Conservation (phyloP, 495 filamentous ascomycete species). For the Penicillium taxi region DNA sequence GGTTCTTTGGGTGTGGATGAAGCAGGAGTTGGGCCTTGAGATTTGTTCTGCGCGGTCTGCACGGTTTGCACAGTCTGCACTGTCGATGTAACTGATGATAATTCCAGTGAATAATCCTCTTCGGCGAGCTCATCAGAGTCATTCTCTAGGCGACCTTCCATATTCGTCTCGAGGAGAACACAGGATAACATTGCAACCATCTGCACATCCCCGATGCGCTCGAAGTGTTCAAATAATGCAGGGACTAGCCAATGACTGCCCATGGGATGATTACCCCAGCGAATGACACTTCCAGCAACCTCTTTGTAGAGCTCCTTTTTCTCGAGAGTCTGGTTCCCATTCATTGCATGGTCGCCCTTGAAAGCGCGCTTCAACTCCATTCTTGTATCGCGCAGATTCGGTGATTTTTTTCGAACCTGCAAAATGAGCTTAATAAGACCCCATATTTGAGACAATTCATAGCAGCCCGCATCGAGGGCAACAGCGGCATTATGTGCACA, state of each 20-base stretch:
- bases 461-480: constrained; percentile 62
- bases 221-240: constrained; percentile 63
- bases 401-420: constrained; percentile 57
- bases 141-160: constrained; percentile 15
- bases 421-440: constrained; percentile 69
- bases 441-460: constrained; percentile 79
- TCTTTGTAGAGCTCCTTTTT: constrained; percentile 13
- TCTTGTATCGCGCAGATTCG: constrained; percentile 41
- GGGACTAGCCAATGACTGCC: constrained; percentile 64
- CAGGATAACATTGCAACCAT: constrained; percentile 95
- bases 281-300: constrained; percentile 50
- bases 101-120: constrained; percentile 26
- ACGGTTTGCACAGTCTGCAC: too few relatives aligned
- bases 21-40: constrained; percentile 26
- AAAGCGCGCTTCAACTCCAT: constrained; percentile 19
- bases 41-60: constrained; percentile 31
- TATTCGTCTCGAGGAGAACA: constrained; percentile 62
- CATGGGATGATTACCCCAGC: constrained; percentile 81
- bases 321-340: constrained; percentile 1
- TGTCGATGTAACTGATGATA: constrained; percentile 18
- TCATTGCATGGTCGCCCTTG: constrained; percentile 23
- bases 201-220: constrained; percentile 71
- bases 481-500: constrained; percentile 77
- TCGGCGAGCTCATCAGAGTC: constrained; percentile 11
- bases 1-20: constrained; percentile 53